Evolutionary conservation across 805 yeast species (phyloP).

Genomic region (Starmerella scarabaei): DNA sequence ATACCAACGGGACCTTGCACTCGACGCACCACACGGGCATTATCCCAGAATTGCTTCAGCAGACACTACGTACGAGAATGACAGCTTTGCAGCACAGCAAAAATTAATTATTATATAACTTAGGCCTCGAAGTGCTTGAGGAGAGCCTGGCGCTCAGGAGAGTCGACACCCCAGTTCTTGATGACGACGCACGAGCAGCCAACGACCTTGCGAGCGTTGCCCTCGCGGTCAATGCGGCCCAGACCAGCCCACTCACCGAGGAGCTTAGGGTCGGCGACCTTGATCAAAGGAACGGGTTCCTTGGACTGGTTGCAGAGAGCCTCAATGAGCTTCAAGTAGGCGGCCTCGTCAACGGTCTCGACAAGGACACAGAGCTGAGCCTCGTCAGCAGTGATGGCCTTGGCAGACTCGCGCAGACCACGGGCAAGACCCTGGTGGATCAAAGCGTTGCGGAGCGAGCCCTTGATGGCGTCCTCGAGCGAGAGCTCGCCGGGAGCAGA

Average conservation of each 20-base stretch:
- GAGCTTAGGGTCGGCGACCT: conserved; percentile 98
- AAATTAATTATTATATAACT: conserved; percentile 15
- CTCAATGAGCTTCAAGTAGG: conserved; percentile 94
- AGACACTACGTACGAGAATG: no score
- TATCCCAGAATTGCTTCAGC: no score
- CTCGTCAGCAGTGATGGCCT: conserved; percentile 94
- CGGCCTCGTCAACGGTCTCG: conserved; percentile 96
- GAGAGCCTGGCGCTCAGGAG: conserved; percentile 92
- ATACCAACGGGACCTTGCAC: no score
- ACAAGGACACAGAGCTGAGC: conserved; percentile 96
- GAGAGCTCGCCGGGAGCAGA: conserved; percentile 81
- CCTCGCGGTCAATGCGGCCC: conserved; percentile 98
- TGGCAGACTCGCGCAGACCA: conserved; percentile 99
- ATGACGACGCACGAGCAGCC: conserved; percentile 99
- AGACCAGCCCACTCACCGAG: conserved; percentile 99
- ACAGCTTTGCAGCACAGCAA: neutral
- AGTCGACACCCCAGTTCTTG: conserved; percentile 99
- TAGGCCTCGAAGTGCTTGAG: conserved; percentile 89
- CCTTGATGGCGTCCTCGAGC: conserved; percentile 96
- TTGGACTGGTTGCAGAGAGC: conserved; percentile 98
- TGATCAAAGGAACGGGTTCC: conserved; percentile 92
- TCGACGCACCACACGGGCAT: no score
- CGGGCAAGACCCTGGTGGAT: conserved; percentile 98
- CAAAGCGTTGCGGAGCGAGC: conserved; percentile 94
- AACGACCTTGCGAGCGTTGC: conserved; percentile 99